Evolutionary conservation across 2,329 filamentous ascomycete genomes (phyloP).

Genomic region (Scedosporium apiospermum): DNA sequence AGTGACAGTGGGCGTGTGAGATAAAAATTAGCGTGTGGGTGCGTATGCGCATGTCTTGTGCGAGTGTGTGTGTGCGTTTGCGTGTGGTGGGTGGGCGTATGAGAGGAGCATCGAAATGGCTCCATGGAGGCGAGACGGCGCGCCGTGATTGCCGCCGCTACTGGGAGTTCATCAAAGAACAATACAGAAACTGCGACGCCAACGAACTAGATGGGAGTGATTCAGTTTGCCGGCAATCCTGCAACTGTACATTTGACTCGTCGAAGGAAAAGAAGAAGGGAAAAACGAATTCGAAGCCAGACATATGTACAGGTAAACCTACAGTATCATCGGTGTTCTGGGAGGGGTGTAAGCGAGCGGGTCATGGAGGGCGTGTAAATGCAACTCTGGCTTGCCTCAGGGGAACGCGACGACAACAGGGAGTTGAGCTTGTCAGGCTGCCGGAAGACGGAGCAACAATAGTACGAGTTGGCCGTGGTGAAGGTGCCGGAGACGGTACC

Average conservation of each 20-base stretch:
- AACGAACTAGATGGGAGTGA: not conserved
- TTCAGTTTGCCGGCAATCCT: not conserved
- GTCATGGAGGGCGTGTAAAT: not conserved
- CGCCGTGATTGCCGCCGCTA: constrained; percentile 1
- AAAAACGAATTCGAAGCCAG: not conserved
- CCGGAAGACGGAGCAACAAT: constrained; percentile 4
- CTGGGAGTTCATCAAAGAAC: not conserved
- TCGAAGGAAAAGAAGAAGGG: not conserved
- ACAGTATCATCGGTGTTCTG: not conserved
- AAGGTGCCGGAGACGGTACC: not conserved
- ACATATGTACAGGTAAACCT: not conserved
- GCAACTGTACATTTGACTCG: not conserved
- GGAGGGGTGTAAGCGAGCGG: not conserved
- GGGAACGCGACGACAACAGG: not conserved
- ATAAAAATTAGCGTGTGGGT: not conserved
- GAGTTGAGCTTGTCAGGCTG: not conserved
- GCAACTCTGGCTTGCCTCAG: not conserved
- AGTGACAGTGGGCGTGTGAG: not conserved
- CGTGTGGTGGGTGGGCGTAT: not conserved
- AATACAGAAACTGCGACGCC: not conserved
- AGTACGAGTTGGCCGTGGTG: not conserved
- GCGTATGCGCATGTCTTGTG: not conserved
- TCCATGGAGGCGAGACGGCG: constrained; percentile 1
- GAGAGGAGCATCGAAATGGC: not conserved
- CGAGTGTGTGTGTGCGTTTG: constrained; percentile 1